These are phyloP conservation scores for Neurospora sp. DNA, from an alignment of 495 filamentous ascomycete species.

Conservation along the genomic window DNA sequence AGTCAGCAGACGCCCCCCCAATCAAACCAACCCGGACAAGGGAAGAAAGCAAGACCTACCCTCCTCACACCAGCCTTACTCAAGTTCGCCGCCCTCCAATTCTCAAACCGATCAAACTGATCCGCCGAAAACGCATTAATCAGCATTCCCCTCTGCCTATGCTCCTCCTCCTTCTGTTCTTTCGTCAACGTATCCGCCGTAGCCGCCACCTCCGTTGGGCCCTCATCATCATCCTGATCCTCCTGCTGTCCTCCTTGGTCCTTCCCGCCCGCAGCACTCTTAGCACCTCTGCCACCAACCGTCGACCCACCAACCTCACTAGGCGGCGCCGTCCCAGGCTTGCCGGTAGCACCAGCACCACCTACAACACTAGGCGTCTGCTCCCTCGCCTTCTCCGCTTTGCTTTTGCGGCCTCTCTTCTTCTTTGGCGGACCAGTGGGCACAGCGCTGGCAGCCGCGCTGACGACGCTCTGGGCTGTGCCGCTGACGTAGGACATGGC, in stretches of 20 bases:
- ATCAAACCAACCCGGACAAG: neutral
- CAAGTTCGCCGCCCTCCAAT: constrained; percentile 62
- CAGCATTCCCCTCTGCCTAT: constrained; percentile 48
- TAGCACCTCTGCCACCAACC: constrained; percentile 20
- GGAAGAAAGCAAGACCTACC: constrained; percentile 22
- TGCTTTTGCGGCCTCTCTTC: constrained; percentile 59
- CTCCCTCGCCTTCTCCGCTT: constrained; percentile 45
- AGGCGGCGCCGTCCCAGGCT: constrained; percentile 28
- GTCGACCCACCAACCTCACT: constrained; percentile 27
- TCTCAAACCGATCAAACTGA: constrained; percentile 64
- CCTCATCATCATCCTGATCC: constrained; percentile 57
- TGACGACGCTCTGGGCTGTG: constrained; percentile 37
- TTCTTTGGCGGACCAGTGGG: constrained; percentile 26
- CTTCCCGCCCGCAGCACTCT: constrained; percentile 13
- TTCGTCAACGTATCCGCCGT: constrained; percentile 53
- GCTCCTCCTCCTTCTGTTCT: constrained; percentile 61
- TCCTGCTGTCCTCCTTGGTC: constrained; percentile 22
- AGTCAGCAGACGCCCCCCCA: constrained; percentile 15
- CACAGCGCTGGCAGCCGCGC: constrained; percentile 22
- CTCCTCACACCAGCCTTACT: constrained; percentile 25
- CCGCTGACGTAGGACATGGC: constrained; percentile 61
- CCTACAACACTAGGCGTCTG: constrained; percentile 38
- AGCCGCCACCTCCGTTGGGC: constrained; percentile 54
- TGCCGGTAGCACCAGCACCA: constrained; percentile 13
- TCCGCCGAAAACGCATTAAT: constrained; percentile 55